These are phyloP conservation scores for Neurospora sp. DNA, from an alignment of 2,329 filamentous ascomycete species.

Conservation along the genomic window DNA sequence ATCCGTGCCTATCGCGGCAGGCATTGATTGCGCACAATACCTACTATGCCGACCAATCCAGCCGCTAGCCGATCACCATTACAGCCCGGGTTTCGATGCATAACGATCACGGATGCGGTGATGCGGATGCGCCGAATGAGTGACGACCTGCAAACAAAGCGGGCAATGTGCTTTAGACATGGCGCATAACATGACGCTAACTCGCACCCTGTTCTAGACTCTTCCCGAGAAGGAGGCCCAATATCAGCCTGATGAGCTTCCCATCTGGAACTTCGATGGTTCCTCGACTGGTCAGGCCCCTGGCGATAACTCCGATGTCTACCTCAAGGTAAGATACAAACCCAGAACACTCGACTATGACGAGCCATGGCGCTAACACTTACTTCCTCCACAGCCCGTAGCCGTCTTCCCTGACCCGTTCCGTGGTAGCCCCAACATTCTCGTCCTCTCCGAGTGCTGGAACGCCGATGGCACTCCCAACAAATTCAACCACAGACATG, in stretches of 20 bases:
- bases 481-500: slow-evolving; percentile 97
- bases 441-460: slow-evolving; percentile 73
- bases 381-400: slow-evolving; percentile 26
- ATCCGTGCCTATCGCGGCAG: not conserved
- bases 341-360: slow-evolving; percentile 30
- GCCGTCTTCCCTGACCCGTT: slow-evolving; percentile 72
- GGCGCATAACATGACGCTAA: slow-evolving; percentile 1
- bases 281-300: slow-evolving; percentile 88
- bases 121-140: not conserved
- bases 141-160: not conserved
- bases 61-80: not conserved
- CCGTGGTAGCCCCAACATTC: slow-evolving; percentile 61
- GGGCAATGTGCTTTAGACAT: not conserved
- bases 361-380: not conserved
- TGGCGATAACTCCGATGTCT: slow-evolving; percentile 94
- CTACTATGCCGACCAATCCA: no score
- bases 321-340: slow-evolving; percentile 50
- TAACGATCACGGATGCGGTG: not conserved
- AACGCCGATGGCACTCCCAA: slow-evolving; percentile 77
- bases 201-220: slow-evolving; percentile 28
- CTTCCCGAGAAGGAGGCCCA: slow-evolving; percentile 33
- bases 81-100: not conserved
- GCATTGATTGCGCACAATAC: not conserved
- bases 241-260: slow-evolving; percentile 41
- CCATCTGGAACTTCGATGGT: slow-evolving; percentile 40